phyloP scores from a whole-genome alignment of 371 early-diverging fungal species.

The Zychaea mexicana region DNA sequence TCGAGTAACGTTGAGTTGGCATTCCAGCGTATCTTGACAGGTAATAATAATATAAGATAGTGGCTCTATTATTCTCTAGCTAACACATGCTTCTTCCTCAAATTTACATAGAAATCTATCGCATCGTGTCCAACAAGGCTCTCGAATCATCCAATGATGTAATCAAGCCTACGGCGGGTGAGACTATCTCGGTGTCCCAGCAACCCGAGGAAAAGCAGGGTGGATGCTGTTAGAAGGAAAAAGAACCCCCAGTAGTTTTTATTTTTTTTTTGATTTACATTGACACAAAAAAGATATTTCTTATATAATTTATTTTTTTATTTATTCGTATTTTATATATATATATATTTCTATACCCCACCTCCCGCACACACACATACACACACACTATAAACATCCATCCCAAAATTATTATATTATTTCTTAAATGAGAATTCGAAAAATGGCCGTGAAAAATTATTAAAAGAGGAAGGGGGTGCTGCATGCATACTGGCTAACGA shows the following conservation, averaged over 20 bases:
- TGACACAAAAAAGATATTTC: too few species aligned
- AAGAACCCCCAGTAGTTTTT: too few species aligned
- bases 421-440: neutral
- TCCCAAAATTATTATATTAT: too few species aligned
- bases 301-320: too few species aligned
- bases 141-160: conserved; percentile 73
- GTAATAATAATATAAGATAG: conserved; percentile 35
- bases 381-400: too few species aligned
- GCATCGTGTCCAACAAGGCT: conserved; percentile 91
- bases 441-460: neutral
- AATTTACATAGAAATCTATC: conserved; percentile 77
- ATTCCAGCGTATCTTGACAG: conserved; percentile 91
- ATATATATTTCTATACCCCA: too few species aligned
- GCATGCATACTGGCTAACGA: neutral
- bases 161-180: conserved; percentile 73
- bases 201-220: conserved; percentile 65
- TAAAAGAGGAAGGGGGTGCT: too few species aligned
- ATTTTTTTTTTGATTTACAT: too few species aligned
- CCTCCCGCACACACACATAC: too few species aligned
- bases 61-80: neutral
- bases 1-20: conserved; percentile 92
- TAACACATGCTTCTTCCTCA: too few species aligned
- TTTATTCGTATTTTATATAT: too few species aligned
- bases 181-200: conserved; percentile 75
- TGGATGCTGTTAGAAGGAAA: conserved; percentile 71